phyloP scores from a whole-genome alignment of 2,329 filamentous ascomycete species.

The Apiospora sp. region DNA sequence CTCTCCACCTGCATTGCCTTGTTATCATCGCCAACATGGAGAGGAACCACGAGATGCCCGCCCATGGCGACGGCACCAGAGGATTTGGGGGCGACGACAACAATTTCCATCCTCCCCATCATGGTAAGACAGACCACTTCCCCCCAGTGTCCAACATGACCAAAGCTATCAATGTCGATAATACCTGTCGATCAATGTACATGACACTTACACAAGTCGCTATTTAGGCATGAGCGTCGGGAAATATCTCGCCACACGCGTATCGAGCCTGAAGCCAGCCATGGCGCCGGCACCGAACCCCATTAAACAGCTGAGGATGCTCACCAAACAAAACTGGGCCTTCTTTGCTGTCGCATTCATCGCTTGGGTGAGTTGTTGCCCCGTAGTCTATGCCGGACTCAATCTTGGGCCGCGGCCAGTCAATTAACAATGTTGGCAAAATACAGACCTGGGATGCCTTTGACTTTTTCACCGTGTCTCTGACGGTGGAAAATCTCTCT shows the following conservation, averaged over 20 bases:
- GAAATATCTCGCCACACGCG: conserved; percentile 58
- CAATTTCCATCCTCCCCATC: conserved; percentile 50
- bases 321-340: conserved; percentile 60
- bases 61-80: neutral
- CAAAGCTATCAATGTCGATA: neutral
- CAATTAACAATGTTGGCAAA: neutral
- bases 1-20: neutral
- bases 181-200: neutral
- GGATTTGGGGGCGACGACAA: conserved; percentile 24
- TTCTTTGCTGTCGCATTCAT: conserved; percentile 63
- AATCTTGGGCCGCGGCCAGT: neutral
- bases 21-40: conserved; percentile 19
- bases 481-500: conserved; percentile 63
- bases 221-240: conserved; percentile 31
- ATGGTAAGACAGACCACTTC: conserved; percentile 53
- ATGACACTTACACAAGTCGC: neutral
- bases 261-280: conserved; percentile 64
- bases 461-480: conserved; percentile 71
- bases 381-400: neutral
- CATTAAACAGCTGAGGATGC: conserved; percentile 55
- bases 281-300: conserved; percentile 64
- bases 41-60: neutral
- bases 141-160: neutral
- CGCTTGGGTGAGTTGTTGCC: conserved; percentile 57
- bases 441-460: conserved; percentile 68